A percentile compares a stretch with the other conserved stretches of the same genome.
Evolutionary conservation across 116 monocot species (phyloP).

Genomic region (Trichopus zeylanicus): DNA sequence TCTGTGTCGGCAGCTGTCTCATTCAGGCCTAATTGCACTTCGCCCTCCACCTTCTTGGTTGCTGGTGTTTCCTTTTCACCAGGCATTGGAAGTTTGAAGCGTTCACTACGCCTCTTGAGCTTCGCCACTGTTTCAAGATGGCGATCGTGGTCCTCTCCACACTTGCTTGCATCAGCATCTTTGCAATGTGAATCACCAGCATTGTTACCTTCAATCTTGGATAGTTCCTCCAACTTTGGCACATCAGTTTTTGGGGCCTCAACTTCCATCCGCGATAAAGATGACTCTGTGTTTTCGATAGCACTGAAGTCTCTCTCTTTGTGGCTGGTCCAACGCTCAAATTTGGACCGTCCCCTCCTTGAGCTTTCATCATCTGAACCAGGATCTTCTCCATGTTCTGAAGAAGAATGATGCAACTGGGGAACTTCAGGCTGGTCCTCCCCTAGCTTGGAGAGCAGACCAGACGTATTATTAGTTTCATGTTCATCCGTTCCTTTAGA

Average conservation of each 20-base stretch:
- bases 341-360: slow-evolving; percentile 76
- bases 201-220: slow-evolving; percentile 19
- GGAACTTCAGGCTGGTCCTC: slow-evolving; percentile 16
- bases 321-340: slow-evolving; percentile 93
- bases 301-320: slow-evolving; percentile 65
- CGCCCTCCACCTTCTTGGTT: slow-evolving; percentile 50
- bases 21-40: slow-evolving; percentile 16
- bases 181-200: slow-evolving; percentile 23
- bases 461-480: slow-evolving; percentile 13
- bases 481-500: slow-evolving; percentile 28
- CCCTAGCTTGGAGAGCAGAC: slow-evolving; percentile 8
- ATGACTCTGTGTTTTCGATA: slow-evolving; percentile 11
- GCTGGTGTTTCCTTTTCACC: slow-evolving; percentile 55
- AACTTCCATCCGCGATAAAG: slow-evolving; percentile 24
- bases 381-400: slow-evolving; percentile 26
- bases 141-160: slow-evolving; percentile 39
- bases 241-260: slow-evolving; percentile 8
- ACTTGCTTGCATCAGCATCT: slow-evolving; percentile 18
- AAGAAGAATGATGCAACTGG: slow-evolving; percentile 9
- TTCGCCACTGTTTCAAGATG: slow-evolving; percentile 92
- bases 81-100: slow-evolving; percentile 92
- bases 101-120: slow-evolving; percentile 87
- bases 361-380: slow-evolving; percentile 64
- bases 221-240: slow-evolving; percentile 11
- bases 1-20: slow-evolving; percentile 35